Evolutionary conservation across 176 grass and related monocot genomes (phyloP), one percentile per base, ranked within the genome.

Genomic region (Phyllostachys edulis): DNA sequence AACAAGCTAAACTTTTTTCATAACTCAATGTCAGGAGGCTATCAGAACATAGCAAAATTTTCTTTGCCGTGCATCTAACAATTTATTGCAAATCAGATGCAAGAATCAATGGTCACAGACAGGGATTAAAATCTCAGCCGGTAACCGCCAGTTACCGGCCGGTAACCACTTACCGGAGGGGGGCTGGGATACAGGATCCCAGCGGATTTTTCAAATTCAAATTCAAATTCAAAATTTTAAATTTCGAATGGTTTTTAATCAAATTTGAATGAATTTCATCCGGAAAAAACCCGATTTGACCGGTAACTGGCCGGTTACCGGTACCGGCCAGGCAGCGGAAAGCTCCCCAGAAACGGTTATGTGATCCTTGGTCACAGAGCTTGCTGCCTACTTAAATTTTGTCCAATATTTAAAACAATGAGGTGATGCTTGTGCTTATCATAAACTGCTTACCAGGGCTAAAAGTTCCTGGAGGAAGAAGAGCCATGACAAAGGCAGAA

Each of bases 391-490:
- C 18, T 34, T 7, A 5, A 42, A 26, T 32, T 24, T 70, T 76
- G 41, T 16, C 16, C 4, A 42, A 63, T 72, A 63, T 63, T 12
- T 76, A 15, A 51, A 84, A n/a, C 38, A 13, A 79, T 36, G 26
- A 38, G 10, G 47, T 88, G 14, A 38, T 78, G 24, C 37, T 29
- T 73, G 36, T 21, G 45, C 59, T 39, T 40, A 61, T 6, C 50
- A 50, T 34, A 80, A 69, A 27, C 1, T 69, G 24, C 87, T 77
- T 80, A 98, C 93, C 96, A 69, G 96, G 65, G 68, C 86, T 88
- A 90, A 96, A 92, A 61, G 93, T 95, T 89, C 89, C 93, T 38
- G 73, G 37, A 87, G 96, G 96, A 88, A 98, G 91, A 65, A 95
- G 47, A 77, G 70, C 81, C 89, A 98, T 96, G 44, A 94, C 62